phyloP scores from a whole-genome alignment of 2,329 filamentous ascomycete genomes.

The Cladosporium halotolerans region DNA sequence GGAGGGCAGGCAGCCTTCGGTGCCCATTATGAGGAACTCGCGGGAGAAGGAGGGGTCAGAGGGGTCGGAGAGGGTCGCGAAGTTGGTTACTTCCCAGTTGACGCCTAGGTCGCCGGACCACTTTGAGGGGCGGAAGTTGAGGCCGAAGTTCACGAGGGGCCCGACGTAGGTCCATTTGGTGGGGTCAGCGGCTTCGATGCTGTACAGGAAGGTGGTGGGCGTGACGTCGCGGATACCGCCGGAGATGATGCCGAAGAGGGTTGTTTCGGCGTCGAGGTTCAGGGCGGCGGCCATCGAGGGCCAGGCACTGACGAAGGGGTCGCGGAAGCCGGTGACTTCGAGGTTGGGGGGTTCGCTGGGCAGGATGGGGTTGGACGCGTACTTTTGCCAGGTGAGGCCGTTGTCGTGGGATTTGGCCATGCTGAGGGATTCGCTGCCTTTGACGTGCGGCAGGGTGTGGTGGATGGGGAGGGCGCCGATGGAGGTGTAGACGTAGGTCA shows the following conservation, averaged over 20 bases:
- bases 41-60: slow-evolving; percentile 21
- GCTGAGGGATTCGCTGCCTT: slow-evolving; percentile 34
- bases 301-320: slow-evolving; percentile 35
- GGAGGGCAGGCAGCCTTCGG: slow-evolving; percentile 36
- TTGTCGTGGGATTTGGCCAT: slow-evolving; percentile 34
- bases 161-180: slow-evolving; percentile 43
- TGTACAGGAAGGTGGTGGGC: slow-evolving; percentile 45
- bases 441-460: slow-evolving; percentile 34
- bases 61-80: slow-evolving; percentile 36
- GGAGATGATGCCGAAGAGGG: slow-evolving; percentile 44
- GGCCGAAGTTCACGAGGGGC: slow-evolving; percentile 36
- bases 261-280: slow-evolving; percentile 13
- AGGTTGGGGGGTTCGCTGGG: slow-evolving; percentile 29
- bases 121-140: slow-evolving; percentile 34
- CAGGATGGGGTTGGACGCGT: slow-evolving; percentile 34
- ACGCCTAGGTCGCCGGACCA: slow-evolving; percentile 47
- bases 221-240: slow-evolving; percentile 39
- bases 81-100: slow-evolving; percentile 49
- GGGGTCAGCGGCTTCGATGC: slow-evolving; percentile 35
- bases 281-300: slow-evolving; percentile 20
- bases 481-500: slow-evolving; percentile 38
- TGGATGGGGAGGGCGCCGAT: slow-evolving; percentile 36
- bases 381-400: slow-evolving; percentile 34
- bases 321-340: slow-evolving; percentile 38
- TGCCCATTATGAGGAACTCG: slow-evolving; percentile 42